Evolutionary conservation across 345 rosid genomes (phyloP).

Genomic region (Arabis alpina): DNA sequence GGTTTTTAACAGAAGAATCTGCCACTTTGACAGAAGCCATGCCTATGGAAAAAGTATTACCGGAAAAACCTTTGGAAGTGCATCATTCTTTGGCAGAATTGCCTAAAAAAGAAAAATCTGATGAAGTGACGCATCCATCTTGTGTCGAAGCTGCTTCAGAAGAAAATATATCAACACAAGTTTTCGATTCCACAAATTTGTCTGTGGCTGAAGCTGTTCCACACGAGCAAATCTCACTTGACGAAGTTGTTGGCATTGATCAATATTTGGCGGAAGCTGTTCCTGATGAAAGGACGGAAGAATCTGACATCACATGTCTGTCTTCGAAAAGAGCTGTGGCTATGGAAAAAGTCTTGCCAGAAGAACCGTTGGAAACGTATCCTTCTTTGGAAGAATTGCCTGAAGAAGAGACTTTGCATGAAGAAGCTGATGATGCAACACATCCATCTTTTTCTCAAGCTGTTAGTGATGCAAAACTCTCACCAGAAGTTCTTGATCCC

Average conservation of each 20-base stretch:
- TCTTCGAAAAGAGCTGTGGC: slow-evolving; percentile 15
- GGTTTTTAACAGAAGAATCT: slow-evolving; percentile 19
- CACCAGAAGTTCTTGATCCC: slow-evolving; percentile 14
- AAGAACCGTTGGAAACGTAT: slow-evolving; percentile 14
- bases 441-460: slow-evolving; percentile 13
- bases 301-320: slow-evolving; percentile 18
- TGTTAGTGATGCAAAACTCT: slow-evolving; percentile 24
- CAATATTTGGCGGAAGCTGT: slow-evolving; percentile 14
- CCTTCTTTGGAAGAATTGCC: slow-evolving; percentile 22
- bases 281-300: slow-evolving; percentile 24
- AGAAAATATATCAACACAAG: slow-evolving; percentile 23
- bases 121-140: slow-evolving; percentile 11
- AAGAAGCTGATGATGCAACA: slow-evolving; percentile 24
- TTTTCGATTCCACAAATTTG: slow-evolving; percentile 19
- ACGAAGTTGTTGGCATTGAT: slow-evolving; percentile 19
- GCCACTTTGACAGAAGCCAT: slow-evolving; percentile 9
- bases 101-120: slow-evolving; percentile 28
- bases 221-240: slow-evolving; percentile 20
- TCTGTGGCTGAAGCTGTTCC: slow-evolving; percentile 24
- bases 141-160: slow-evolving; percentile 29
- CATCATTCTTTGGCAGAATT: slow-evolving; percentile 21
- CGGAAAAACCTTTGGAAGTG: slow-evolving; percentile 20
- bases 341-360: slow-evolving; percentile 15
- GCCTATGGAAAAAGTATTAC: slow-evolving; percentile 12
- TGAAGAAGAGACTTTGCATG: slow-evolving; percentile 17